Conservation (phyloP, 257 asterid species). For the Nicotiana noctiflora region DNA sequence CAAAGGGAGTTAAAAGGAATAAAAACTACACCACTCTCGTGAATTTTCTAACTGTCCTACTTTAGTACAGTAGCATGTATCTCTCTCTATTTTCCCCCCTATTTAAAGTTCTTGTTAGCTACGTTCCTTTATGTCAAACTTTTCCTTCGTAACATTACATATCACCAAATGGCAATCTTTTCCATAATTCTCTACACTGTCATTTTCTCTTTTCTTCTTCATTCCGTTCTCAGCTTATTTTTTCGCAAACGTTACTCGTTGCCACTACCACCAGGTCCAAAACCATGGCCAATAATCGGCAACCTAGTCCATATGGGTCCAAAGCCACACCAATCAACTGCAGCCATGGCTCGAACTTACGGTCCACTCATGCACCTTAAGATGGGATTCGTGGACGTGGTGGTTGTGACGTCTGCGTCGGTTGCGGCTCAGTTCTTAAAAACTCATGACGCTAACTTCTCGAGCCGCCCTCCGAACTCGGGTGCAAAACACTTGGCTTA, state of each 20-base stretch:
- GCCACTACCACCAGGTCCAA: slow-evolving; percentile 82
- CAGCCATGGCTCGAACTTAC: slow-evolving; percentile 53
- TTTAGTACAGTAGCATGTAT: background rate
- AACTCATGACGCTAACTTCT: slow-evolving; percentile 60
- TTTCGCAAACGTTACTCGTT: background rate
- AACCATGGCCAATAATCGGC: slow-evolving; percentile 86
- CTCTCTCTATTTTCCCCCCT: background rate
- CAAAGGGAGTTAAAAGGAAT: too few relatives aligned
- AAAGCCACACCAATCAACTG: slow-evolving; percentile 75
- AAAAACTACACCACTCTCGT: background rate
- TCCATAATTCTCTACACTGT: slow-evolving; percentile 7
- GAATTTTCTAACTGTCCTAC: too few relatives aligned
- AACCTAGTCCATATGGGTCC: slow-evolving; percentile 69
- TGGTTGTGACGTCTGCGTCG: slow-evolving; percentile 70
- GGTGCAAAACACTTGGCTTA: slow-evolving; percentile 83
- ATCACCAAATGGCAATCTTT: background rate
- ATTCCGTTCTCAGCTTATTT: slow-evolving; percentile 2
- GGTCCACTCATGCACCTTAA: slow-evolving; percentile 81
- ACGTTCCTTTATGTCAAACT: too few relatives aligned
- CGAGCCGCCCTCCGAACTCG: slow-evolving; percentile 77
- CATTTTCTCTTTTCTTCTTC: slow-evolving; percentile 12
- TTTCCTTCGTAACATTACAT: background rate
- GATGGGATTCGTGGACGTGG: slow-evolving; percentile 70
- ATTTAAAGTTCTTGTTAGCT: background rate
- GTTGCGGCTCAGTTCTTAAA: slow-evolving; percentile 76